Percentiles rank a stretch among this genome's conserved stretches.
phyloP scores from a whole-genome alignment of 192 early-diverging fungal species.

The Gonapodya sp. region DNA sequence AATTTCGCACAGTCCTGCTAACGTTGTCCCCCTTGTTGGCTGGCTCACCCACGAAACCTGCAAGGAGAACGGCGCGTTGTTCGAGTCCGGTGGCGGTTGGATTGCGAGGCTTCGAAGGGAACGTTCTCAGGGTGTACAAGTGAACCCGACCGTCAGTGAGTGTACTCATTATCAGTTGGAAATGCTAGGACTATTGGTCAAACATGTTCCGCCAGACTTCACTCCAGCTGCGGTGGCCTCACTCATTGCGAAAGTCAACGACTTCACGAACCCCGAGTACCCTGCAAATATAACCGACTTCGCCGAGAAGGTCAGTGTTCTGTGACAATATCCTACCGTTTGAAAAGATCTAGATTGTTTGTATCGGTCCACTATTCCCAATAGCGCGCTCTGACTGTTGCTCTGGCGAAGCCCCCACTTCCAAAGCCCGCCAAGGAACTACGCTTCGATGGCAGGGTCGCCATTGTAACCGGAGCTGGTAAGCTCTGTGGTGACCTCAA shows the following conservation, averaged over 20 bases:
- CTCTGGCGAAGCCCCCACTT: neutral
- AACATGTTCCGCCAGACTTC: neutral
- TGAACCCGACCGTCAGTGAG: constrained; percentile 8
- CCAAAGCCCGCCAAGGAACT: neutral
- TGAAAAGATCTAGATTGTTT: no score
- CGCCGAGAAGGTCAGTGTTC: neutral
- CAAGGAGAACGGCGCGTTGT: constrained; percentile 15
- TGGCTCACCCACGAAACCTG: constrained; percentile 7
- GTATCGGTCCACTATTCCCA: no score
- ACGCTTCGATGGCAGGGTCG: constrained; percentile 49
- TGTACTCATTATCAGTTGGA: neutral
- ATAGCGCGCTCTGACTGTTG: neutral
- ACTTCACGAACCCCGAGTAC: constrained; percentile 13
- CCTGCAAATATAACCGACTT: neutral
- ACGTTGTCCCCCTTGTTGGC: constrained; percentile 8
- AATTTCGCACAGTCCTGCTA: neutral
- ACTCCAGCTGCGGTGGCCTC: neutral
- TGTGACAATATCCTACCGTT: no score
- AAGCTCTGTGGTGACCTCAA: neutral
- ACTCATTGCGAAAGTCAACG: neutral
- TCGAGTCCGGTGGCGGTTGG: constrained; percentile 15
- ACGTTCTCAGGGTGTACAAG: constrained; percentile 9
- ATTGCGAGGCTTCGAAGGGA: constrained; percentile 16
- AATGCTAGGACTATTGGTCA: neutral
- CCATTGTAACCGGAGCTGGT: constrained; percentile 87